phyloP scores from a whole-genome alignment of 2,329 filamentous ascomycete genomes.

The Diaporthe citriasiana region DNA sequence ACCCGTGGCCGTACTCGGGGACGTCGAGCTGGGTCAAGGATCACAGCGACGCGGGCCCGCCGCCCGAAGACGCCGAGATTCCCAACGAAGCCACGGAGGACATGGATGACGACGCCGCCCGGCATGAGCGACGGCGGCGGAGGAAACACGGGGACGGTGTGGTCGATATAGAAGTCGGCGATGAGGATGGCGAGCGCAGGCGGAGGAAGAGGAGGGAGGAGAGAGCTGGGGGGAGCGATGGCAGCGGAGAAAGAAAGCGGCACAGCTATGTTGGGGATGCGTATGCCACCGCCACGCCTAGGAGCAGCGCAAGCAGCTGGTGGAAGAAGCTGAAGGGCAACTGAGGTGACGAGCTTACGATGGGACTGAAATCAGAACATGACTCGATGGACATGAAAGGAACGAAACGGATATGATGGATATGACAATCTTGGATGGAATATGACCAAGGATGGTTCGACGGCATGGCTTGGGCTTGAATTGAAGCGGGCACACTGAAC shows the following conservation, averaged over 20 bases:
- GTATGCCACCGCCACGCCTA: conserved; percentile 60
- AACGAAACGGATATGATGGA: conserved; percentile 12
- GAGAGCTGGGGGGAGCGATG: conserved; percentile 60
- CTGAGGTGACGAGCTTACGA: conserved; percentile 37
- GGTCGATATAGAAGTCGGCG: conserved; percentile 52
- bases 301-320: conserved; percentile 59
- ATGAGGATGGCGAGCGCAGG: conserved; percentile 48
- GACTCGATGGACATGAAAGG: conserved; percentile 18
- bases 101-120: conserved; percentile 63
- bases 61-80: conserved; percentile 60
- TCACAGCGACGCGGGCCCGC: conserved; percentile 72
- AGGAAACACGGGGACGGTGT: conserved; percentile 59
- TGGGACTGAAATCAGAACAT: neutral
- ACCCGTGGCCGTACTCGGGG: conserved; percentile 72
- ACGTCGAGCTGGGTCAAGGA: conserved; percentile 78
- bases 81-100: conserved; percentile 54
- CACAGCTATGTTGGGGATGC: conserved; percentile 59
- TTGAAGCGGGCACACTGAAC: conserved; percentile 1
- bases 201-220: conserved; percentile 46
- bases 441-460: neutral
- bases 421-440: neutral
- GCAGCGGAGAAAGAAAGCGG: conserved; percentile 57
- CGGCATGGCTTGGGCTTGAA: neutral
- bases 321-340: conserved; percentile 68
- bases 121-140: conserved; percentile 63